Evolutionary conservation across 805 yeast species (phyloP), one percentile per base, ranked within the genome.

Genomic region (Starmerella bombicola): DNA sequence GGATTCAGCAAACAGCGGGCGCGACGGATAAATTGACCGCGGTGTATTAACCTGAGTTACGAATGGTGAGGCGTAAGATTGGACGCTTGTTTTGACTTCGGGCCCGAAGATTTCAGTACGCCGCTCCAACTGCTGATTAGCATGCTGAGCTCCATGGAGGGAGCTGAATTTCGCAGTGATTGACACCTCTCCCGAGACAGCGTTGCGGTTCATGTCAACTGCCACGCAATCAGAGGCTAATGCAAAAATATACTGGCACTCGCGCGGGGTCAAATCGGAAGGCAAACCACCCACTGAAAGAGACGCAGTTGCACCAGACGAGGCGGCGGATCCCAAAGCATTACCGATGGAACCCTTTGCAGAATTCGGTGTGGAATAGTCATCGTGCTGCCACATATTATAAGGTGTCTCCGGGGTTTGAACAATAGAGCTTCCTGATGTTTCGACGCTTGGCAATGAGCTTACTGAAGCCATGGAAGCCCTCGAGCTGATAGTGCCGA

Each of bases 221-320:
- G 51, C 44, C 25, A 58, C 26, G 40, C 55, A 63, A 30, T 62
- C 67, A 4, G 56, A 54, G 13, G 67, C 67, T 43, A 63, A 58
- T 9, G 66, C 57, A 42, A 64, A 64, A 38, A 64, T 45, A 26
- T 62, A 50, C 13, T 55, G 55, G 37, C 64, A 55, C 47, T 64
- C 68, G 16, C 66, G 61, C 16, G 48, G 44, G 15, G 64, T 50
- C 32, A 63, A 37, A 38, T 64, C 65, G 21, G 57, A 53, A 0
- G 68, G 67, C 23, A 64, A 42, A 41, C 61, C 59, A 25, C 50
- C 47, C 22, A 61, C 49, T 13, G 52, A 46, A 8, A 60, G 47
- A 6, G 57, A 21, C 2, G 46, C 44, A 23, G 22, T 35, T 16
- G 31, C 35, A 15, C 22, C 33, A 5, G 21, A 12, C 4, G 25